phyloP scores from a whole-genome alignment of 2,329 filamentous ascomycete species.

The Clarireedia hainanense region DNA sequence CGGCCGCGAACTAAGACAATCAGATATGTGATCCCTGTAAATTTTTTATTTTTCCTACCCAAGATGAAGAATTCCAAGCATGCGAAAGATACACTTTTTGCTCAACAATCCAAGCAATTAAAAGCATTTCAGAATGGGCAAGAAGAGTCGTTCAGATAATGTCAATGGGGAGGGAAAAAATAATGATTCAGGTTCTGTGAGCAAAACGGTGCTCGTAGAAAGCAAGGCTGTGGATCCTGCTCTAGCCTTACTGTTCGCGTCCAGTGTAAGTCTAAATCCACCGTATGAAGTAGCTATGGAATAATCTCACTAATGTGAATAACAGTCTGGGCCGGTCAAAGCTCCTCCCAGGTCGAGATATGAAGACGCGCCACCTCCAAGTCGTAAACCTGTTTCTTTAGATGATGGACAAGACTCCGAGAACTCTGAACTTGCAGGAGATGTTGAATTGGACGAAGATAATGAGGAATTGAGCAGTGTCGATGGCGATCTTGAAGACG shows the following conservation, averaged over 20 bases:
- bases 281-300: background rate
- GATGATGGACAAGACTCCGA: constrained; percentile 21
- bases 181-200: constrained; percentile 16
- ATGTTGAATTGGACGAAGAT: constrained; percentile 31
- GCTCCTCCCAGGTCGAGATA: constrained; percentile 28
- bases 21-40: background rate
- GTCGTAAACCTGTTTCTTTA: constrained; percentile 2
- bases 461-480: constrained; percentile 31
- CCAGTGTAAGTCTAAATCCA: constrained; percentile 51
- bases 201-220: constrained; percentile 27
- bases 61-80: background rate
- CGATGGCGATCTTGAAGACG: constrained; percentile 31
- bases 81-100: background rate
- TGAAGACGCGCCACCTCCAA: constrained; percentile 29
- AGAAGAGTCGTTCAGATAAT: constrained; percentile 24
- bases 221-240: constrained; percentile 56
- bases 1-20: no score
- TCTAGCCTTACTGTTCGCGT: constrained; percentile 62
- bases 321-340: constrained; percentile 31
- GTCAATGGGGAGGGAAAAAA: constrained; percentile 2
- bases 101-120: background rate
- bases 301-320: background rate
- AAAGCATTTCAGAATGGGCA: constrained; percentile 22
- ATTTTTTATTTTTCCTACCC: constrained; percentile 8
- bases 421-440: constrained; percentile 15